Base-by-base conservation (phyloP, 1,284 basidiomycete species). In the Ustilago shanxiensis region DNA sequence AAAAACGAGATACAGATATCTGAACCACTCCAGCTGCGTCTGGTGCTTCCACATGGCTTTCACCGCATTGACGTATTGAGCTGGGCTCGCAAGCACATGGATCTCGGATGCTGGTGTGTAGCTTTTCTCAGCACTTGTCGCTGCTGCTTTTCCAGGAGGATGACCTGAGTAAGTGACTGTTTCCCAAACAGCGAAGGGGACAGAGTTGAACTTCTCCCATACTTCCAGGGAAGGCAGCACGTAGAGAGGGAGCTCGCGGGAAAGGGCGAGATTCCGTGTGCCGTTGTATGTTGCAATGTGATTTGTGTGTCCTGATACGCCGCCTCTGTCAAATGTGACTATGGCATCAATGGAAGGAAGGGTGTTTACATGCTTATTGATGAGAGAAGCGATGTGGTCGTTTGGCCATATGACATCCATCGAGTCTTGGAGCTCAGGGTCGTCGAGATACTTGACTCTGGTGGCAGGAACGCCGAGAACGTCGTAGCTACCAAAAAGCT, bases 221-320 rank as follows among this genome's bases (percentile, higher is more conserved):
- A 76, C 60, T n/a, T 72, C 56, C 53, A 72, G n/a, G 4, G 76
- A 62, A 0, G 61, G 66, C 10, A 80, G 65, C 6, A 74, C 52
- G 45, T 77, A 79, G 29, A 79, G 57, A 5, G 70, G 58, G 7
- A 73, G 37, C 16, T 60, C 53, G 47, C 57, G 60, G 1, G 77
- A 92, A 49, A 86, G 80, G 11, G 68, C 60, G 7, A 66, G 20
- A 24, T 62, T 50, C 1, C 58, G 61, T 2, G 73, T 67, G 11
- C 64, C 73, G 14, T 76, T 76, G n/a, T 90, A 89, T 22, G 95
- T 87, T 0, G 94, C 91, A 63, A 89, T 89, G 86, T 99, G 96
- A 86, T 99, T 99, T 0, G 93, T 92, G 83, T 99, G 96, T 0
- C 88, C 89, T 9, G 95, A 95, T 5, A 99, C 88, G 1, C 97